Conservation (phyloP, 805 yeast species). For the Pichia cephalocereana region DNA sequence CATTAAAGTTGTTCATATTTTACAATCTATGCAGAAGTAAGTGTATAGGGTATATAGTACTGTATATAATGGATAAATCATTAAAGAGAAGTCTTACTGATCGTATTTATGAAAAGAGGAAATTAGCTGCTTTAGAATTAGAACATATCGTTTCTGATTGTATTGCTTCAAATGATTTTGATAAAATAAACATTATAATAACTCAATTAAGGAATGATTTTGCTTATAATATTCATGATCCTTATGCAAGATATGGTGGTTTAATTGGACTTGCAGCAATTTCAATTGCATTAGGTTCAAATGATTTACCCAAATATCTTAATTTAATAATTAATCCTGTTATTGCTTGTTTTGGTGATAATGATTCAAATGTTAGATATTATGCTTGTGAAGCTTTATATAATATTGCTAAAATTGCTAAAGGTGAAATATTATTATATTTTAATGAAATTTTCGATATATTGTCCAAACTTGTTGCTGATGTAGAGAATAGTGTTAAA, state of each 20-base stretch:
- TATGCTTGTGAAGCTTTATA: conserved; percentile 95
- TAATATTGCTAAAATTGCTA: conserved; percentile 92
- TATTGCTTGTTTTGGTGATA: conserved; percentile 91
- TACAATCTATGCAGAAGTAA: conserved; percentile 14
- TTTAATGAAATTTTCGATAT: conserved; percentile 95
- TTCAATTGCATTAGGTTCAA: conserved; percentile 82
- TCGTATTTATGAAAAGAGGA: conserved; percentile 68
- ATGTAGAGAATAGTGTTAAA: conserved; percentile 82
- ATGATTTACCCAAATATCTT: conserved; percentile 73
- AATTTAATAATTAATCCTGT: conserved; percentile 89
- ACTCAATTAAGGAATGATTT: conserved; percentile 68
- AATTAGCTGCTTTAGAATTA: conserved; percentile 66
- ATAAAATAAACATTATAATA: conserved; percentile 52
- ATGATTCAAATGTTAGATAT: conserved; percentile 93
- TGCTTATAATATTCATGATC: conserved; percentile 75
- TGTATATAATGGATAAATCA: conserved; percentile 28
- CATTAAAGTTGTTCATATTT: conserved; percentile 63
- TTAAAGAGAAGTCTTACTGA: conserved; percentile 63
- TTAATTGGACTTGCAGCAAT: conserved; percentile 93
- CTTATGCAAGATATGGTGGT: conserved; percentile 91
- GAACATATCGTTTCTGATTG: conserved; percentile 72
- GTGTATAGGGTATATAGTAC: neutral
- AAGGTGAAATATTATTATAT: conserved; percentile 84
- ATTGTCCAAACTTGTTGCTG: conserved; percentile 81
- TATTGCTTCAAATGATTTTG: conserved; percentile 43